These are phyloP conservation scores for Candida morakotiae DNA, from an alignment of 805 yeast genomes.

Conservation along the genomic window DNA sequence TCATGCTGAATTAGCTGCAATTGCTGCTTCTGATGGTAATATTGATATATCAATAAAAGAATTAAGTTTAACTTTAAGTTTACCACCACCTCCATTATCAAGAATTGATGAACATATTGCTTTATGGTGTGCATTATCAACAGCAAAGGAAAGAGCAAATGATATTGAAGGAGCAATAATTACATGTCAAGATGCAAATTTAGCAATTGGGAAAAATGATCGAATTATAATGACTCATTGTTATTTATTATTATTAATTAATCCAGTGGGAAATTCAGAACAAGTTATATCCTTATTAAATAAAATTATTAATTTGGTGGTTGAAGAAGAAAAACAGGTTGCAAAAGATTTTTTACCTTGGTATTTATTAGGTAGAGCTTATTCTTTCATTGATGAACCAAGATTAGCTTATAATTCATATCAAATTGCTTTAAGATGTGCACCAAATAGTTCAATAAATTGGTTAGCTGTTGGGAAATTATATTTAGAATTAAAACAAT, in stretches of 20 bases:
- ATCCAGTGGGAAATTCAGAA: conserved; percentile 20
- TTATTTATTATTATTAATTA: conserved; percentile 35
- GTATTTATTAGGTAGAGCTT: conserved; percentile 52
- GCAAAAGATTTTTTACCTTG: conserved; percentile 56
- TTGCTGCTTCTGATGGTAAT: conserved; percentile 50
- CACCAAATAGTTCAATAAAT: conserved; percentile 51
- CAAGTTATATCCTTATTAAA: conserved; percentile 34
- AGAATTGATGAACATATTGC: conserved; percentile 45
- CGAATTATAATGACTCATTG: conserved; percentile 46
- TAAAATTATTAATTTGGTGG: conserved; percentile 25
- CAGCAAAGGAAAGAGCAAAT: conserved; percentile 48
- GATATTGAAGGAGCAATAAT: conserved; percentile 47
- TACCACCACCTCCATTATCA: conserved; percentile 46
- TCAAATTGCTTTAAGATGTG: conserved; percentile 51
- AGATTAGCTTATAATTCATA: conserved; percentile 51
- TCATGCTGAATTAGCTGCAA: conserved; percentile 53
- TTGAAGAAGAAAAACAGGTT: conserved; percentile 16
- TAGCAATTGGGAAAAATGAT: conserved; percentile 41
- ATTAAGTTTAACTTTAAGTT: conserved; percentile 44
- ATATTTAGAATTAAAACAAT: conserved; percentile 54
- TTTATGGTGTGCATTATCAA: conserved; percentile 51
- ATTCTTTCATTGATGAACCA: conserved; percentile 42
- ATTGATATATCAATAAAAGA: conserved; percentile 48
- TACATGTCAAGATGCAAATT: conserved; percentile 46
- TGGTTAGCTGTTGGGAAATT: conserved; percentile 67